These are phyloP conservation scores for Sporisorium iseilematis-ciliati DNA, from an alignment of 1,284 basidiomycete species.

Conservation along the genomic window DNA sequence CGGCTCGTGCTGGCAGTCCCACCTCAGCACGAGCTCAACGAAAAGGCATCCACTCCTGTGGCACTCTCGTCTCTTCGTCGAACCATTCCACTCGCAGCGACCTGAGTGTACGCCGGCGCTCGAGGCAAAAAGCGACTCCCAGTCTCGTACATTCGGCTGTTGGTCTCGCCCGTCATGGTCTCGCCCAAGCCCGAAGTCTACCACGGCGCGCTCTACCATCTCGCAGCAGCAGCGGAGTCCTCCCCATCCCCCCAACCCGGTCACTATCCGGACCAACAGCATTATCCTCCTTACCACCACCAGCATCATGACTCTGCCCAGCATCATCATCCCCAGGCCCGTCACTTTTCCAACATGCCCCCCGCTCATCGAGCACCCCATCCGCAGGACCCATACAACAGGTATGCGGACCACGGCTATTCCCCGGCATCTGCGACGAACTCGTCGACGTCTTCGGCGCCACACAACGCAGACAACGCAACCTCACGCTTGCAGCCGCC, in stretches of 20 bases:
- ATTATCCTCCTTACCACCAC: conserved; percentile 9
- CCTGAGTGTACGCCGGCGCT: neutral
- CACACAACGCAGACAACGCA: conserved; percentile 9
- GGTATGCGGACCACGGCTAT: conserved; percentile 27
- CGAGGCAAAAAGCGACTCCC: too few relatives aligned
- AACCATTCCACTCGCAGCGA: too few relatives aligned
- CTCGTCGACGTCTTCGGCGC: conserved; percentile 16
- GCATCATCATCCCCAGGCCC: conserved; percentile 16
- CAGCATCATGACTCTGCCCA: conserved; percentile 14
- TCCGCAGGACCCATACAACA: conserved; percentile 28
- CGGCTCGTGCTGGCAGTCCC: too few relatives aligned
- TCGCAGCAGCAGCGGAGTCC: conserved; percentile 44
- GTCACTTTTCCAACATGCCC: conserved; percentile 19
- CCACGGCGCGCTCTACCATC: conserved; percentile 49
- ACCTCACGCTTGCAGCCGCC: conserved; percentile 10
- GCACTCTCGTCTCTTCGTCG: too few relatives aligned
- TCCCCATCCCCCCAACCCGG: conserved; percentile 38
- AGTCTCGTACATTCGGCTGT: too few relatives aligned
- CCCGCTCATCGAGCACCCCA: conserved; percentile 18
- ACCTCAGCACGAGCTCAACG: too few relatives aligned
- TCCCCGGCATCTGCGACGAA: conserved; percentile 25
- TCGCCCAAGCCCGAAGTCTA: conserved; percentile 43
- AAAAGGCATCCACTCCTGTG: too few relatives aligned
- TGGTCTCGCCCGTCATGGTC: conserved; percentile 14
- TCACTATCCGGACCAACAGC: conserved; percentile 23